A percentile compares a stretch with the other conserved stretches of the same genome.
Conservation (phyloP, 1,139 yeast species). For the Candida sp. region DNA sequence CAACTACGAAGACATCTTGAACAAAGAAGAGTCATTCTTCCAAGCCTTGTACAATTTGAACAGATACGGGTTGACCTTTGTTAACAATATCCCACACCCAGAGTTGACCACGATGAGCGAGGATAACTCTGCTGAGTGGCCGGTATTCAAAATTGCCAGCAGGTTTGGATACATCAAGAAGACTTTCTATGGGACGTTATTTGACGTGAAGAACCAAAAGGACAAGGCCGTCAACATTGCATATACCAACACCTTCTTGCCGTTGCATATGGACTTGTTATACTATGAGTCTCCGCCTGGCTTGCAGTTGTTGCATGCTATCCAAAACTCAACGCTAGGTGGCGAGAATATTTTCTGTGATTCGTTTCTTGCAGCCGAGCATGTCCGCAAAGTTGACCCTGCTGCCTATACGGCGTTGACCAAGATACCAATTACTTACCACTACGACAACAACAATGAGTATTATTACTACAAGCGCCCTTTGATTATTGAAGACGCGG, state of each 20-base stretch:
- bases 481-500: constrained; percentile 62
- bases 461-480: constrained; percentile 71
- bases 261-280: constrained; percentile 80
- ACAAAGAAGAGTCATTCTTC: constrained; percentile 36
- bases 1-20: constrained; percentile 48
- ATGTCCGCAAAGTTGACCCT: constrained; percentile 58
- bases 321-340: constrained; percentile 65
- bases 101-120: constrained; percentile 24
- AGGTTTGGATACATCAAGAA: constrained; percentile 72
- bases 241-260: constrained; percentile 67
- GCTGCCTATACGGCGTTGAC: constrained; percentile 68
- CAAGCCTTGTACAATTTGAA: constrained; percentile 53
- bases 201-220: constrained; percentile 65
- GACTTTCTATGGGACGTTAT: constrained; percentile 77
- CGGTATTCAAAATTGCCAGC: constrained; percentile 53
- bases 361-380: constrained; percentile 68
- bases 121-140: constrained; percentile 39
- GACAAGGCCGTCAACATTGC: constrained; percentile 77
- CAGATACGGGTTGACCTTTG: constrained; percentile 60
- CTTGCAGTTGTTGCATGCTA: constrained; percentile 69
- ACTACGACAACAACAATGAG: constrained; percentile 67
- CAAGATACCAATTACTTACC: constrained; percentile 70
- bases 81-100: constrained; percentile 55
- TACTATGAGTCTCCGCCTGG: constrained; percentile 91
- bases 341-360: constrained; percentile 82